These are phyloP conservation scores for Arthrobotrys pseudoclavata DNA, from an alignment of 2,329 filamentous ascomycete species.

Conservation along the genomic window DNA sequence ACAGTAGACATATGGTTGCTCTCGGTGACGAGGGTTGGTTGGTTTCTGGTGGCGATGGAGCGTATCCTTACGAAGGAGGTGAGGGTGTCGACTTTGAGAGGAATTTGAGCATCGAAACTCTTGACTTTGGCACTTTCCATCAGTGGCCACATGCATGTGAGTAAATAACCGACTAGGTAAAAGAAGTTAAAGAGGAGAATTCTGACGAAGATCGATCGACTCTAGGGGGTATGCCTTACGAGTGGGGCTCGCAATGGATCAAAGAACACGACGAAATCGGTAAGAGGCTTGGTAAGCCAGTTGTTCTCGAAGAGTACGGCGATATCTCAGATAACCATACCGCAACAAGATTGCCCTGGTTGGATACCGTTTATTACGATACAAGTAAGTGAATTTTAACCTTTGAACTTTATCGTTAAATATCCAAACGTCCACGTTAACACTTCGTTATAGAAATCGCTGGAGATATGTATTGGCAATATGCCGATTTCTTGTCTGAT, in stretches of 20 bases:
- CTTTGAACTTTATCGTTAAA: neutral
- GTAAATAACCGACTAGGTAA: constrained; percentile 13
- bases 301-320: constrained; percentile 67
- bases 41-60: constrained; percentile 69
- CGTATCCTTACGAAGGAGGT: constrained; percentile 70
- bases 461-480: constrained; percentile 67
- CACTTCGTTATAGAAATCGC: constrained; percentile 62
- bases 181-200: constrained; percentile 63
- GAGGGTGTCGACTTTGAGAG: constrained; percentile 71
- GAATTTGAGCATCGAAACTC: constrained; percentile 70
- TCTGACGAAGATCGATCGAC: constrained; percentile 58
- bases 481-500: constrained; percentile 47
- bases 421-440: neutral
- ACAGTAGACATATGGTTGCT: constrained; percentile 74
- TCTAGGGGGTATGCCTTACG: constrained; percentile 65
- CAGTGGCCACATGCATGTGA: constrained; percentile 67
- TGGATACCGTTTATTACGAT: constrained; percentile 65
- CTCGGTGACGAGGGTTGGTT: constrained; percentile 73
- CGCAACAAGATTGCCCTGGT: constrained; percentile 64
- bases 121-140: constrained; percentile 73
- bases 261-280: constrained; percentile 67
- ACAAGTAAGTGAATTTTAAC: constrained; percentile 60
- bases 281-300: constrained; percentile 66
- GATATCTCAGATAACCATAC: constrained; percentile 51
- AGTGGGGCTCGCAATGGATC: constrained; percentile 68